phyloP scores from a whole-genome alignment of 176 grass and related monocot genomes.

The Urochloa ruziziensis region DNA sequence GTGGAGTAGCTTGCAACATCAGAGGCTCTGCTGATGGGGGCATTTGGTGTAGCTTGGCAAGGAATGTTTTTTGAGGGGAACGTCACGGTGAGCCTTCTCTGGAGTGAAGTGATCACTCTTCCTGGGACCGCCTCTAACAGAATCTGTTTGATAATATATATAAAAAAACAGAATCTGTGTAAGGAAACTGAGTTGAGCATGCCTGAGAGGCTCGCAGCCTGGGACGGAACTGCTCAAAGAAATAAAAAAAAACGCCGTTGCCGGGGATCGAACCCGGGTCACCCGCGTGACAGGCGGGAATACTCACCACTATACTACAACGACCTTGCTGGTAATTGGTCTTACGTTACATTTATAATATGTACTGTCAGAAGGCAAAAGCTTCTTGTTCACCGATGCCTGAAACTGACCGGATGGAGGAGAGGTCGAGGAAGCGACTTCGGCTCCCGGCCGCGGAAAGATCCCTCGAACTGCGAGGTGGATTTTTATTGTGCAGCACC shows the following conservation, averaged over 20 bases:
- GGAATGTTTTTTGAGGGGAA: slow-evolving; percentile 15
- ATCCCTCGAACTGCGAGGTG: no score
- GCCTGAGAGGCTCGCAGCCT: no score
- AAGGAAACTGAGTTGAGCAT: neutral
- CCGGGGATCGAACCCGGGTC: slow-evolving; percentile 95
- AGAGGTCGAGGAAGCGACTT: no score
- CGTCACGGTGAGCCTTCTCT: neutral
- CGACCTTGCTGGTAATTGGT: neutral
- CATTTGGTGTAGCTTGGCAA: slow-evolving; percentile 34
- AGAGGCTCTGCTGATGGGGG: slow-evolving; percentile 20
- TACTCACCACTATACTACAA: slow-evolving; percentile 47
- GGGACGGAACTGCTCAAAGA: neutral
- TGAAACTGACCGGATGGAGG: no score
- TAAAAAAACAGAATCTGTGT: no score
- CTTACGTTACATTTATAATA: no score
- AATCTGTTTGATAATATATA: no score
- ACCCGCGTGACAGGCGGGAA: slow-evolving; percentile 86
- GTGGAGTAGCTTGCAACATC: neutral
- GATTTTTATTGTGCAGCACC: no score
- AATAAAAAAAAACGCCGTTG: slow-evolving; percentile 44
- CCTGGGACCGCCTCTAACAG: neutral
- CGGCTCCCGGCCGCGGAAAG: no score
- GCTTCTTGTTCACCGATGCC: no score
- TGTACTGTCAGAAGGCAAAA: no score
- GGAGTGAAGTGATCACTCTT: neutral